Conservation (phyloP, 1,284 basidiomycete genomes). For the Apiotrichum gamsii region DNA sequence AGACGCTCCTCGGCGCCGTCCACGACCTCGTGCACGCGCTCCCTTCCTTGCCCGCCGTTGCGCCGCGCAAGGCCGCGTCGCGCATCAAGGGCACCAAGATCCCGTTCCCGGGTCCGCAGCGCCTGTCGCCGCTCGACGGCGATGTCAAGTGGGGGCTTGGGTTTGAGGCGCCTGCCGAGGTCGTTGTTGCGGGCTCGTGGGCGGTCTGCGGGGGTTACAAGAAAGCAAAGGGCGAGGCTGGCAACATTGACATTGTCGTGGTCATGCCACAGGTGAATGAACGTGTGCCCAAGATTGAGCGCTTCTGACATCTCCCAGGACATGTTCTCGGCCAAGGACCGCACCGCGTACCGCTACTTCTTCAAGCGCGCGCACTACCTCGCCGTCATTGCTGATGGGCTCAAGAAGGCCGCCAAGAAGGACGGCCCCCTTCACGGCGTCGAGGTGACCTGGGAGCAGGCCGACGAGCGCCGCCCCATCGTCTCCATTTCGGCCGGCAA, state of each 20-base stretch:
- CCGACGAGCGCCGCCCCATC: slow-evolving; percentile 52
- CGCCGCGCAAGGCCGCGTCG: slow-evolving; percentile 61
- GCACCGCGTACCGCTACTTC: slow-evolving; percentile 81
- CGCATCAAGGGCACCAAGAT: slow-evolving; percentile 53
- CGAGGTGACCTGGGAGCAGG: slow-evolving; percentile 57
- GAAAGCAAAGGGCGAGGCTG: slow-evolving; percentile 51
- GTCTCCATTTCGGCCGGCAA: slow-evolving; percentile 18
- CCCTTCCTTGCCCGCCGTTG: slow-evolving; percentile 54
- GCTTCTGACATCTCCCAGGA: slow-evolving; percentile 12
- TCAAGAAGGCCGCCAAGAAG: slow-evolving; percentile 52
- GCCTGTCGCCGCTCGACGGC: slow-evolving; percentile 60
- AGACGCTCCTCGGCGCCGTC: slow-evolving; percentile 69
- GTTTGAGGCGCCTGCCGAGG: slow-evolving; percentile 52
- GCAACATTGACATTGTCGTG: slow-evolving; percentile 73
- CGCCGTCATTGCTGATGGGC: slow-evolving; percentile 65
- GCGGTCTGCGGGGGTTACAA: slow-evolving; percentile 57
- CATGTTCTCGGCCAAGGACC: slow-evolving; percentile 92
- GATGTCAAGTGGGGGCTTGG: slow-evolving; percentile 64
- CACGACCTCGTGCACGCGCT: slow-evolving; percentile 59
- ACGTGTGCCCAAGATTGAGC: not conserved
- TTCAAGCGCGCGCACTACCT: slow-evolving; percentile 91
- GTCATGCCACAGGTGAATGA: slow-evolving; percentile 74
- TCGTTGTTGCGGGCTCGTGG: slow-evolving; percentile 50
- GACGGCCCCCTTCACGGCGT: slow-evolving; percentile 59
- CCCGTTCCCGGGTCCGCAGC: slow-evolving; percentile 54